These are phyloP conservation scores for Lichina pygmaea DNA, from an alignment of 495 filamentous ascomycete genomes.

Conservation along the genomic window DNA sequence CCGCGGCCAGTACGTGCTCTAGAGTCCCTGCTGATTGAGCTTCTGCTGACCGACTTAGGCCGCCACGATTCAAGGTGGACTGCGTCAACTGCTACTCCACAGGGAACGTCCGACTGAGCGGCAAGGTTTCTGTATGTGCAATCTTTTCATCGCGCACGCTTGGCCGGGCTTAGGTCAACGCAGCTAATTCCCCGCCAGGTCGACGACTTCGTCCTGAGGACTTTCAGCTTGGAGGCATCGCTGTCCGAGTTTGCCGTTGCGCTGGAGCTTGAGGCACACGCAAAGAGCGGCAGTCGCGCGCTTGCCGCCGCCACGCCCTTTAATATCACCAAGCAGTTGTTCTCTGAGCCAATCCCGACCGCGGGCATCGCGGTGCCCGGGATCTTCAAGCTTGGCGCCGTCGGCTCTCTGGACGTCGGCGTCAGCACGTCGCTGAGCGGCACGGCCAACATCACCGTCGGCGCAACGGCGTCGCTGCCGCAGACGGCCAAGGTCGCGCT, in stretches of 20 bases:
- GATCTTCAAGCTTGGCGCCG: conserved; percentile 11
- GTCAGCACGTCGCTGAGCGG: conserved; percentile 7
- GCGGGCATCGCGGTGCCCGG: conserved; percentile 8
- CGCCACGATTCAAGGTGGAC: no score
- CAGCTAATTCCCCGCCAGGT: conserved; percentile 2
- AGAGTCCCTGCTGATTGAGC: no score
- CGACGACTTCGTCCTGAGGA: conserved; percentile 7
- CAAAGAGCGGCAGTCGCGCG: background rate
- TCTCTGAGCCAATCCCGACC: conserved; percentile 8
- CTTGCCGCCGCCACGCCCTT: background rate
- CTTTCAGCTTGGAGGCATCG: conserved; percentile 7
- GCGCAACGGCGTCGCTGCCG: conserved; percentile 8
- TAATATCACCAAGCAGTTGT: conserved; percentile 5
- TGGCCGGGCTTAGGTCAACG: no score
- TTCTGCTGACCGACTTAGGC: no score
- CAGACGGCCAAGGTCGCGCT: conserved; percentile 8
- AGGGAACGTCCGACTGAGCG: no score
- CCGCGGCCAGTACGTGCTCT: no score
- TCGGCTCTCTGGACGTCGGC: conserved; percentile 10
- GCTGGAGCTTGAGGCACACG: conserved; percentile 9
- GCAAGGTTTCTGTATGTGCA: no score
- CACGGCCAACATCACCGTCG: conserved; percentile 9
- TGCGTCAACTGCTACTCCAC: no score
- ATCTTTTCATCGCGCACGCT: no score
- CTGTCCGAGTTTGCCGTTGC: conserved; percentile 8